Base-by-base conservation (phyloP, 106 monocot species). In the Ottelia alismoides region DNA sequence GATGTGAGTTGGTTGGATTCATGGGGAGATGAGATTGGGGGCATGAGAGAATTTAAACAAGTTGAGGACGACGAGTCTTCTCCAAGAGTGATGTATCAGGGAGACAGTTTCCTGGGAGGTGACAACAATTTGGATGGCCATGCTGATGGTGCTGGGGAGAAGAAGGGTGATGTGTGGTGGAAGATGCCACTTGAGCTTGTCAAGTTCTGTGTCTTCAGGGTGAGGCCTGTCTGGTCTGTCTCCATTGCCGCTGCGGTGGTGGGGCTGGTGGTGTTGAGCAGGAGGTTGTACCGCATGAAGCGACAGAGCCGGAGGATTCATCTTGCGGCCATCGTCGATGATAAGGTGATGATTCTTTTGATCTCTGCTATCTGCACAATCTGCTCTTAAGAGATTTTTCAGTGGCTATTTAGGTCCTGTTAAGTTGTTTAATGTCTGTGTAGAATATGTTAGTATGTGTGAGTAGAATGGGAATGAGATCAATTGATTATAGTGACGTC, bases 201-300 rank as follows among this genome's bases (percentile, higher is more conserved):
- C 51, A 76, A 68, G 58, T 67, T 71, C 47, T 68, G 40, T 51
- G 45, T 51, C n/a, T 50, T 75, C 22, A 59, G 63, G 55, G 29
- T 71, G 21, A 75, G 50, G 55, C 75, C 81, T 27, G 49, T 64
- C 25, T 80, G 74, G 80, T 57, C 74, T 11, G n/a, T 76, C 18
- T 72, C 69, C 12, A 31, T 72, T 0, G 72, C 58, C 30, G 72
- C 69, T 14, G 72, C 76, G 0, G 28, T 76, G 12, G 11, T 81
- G 12, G 65, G 74, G 50, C 52, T 66, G 17, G 70, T 74, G 30
- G 25, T 79, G 60, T 45, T 75, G 24, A 58, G 68, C 28, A 62
- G 57, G 56, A 72, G 63, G 48, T 30, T 72, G 60, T 72, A 72
- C 28, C 68, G 31, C 51, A 65, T 72, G 72, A 81, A 60, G 72